Evolutionary conservation across 495 filamentous ascomycete species (phyloP).

Genomic region (Aspergillus cavernicola): DNA sequence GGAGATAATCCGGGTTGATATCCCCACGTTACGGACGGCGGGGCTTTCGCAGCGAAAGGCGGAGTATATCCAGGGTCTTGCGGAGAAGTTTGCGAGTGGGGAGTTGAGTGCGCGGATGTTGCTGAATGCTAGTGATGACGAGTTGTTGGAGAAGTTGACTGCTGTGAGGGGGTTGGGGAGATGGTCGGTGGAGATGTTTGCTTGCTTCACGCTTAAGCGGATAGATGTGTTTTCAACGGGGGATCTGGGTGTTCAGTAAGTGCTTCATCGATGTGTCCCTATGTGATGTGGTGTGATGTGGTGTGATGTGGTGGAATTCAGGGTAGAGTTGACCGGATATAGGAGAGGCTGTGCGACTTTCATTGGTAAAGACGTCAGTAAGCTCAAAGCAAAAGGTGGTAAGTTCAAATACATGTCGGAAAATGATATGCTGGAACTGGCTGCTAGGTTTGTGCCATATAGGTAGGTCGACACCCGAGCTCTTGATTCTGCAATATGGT

Average conservation of each 20-base stretch:
- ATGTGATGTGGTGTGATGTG: too few relatives aligned
- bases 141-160: conserved; percentile 74
- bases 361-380: conserved; percentile 74
- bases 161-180: conserved; percentile 81
- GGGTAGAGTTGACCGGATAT: not conserved
- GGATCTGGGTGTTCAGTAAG: conserved; percentile 87
- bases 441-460: conserved; percentile 79
- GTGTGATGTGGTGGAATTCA: not conserved
- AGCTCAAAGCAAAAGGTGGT: conserved; percentile 76
- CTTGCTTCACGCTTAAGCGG: conserved; percentile 84
- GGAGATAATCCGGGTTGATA: conserved; percentile 56
- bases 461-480: conserved; percentile 49
- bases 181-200: conserved; percentile 98
- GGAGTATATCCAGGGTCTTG: conserved; percentile 85
- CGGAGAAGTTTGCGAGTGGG: conserved; percentile 71
- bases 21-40: conserved; percentile 70
- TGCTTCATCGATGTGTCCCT: not conserved
- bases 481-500: not conserved
- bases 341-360: conserved; percentile 87
- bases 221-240: conserved; percentile 92
- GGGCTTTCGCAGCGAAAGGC: conserved; percentile 91
- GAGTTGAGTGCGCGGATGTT: conserved; percentile 74
- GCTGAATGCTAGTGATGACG: conserved; percentile 74
- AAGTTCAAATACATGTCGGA: conserved; percentile 99
- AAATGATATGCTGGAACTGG: conserved; percentile 80